Base-by-base conservation (phyloP, 2,329 filamentous ascomycete species). In the Cladosporium velox region DNA sequence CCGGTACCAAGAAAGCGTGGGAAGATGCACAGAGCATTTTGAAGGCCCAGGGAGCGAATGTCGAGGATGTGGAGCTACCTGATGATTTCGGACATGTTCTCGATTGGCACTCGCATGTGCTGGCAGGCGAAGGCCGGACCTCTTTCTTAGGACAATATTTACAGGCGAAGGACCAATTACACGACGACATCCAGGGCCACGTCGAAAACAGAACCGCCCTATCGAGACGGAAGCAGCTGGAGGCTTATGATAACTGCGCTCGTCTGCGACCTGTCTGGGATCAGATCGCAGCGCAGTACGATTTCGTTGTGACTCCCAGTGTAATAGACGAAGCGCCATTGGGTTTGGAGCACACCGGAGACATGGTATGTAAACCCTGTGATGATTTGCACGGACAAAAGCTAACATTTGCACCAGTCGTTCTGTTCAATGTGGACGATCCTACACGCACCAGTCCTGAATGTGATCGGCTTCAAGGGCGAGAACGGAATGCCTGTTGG, bases 371-470 rank as follows among this genome's bases (percentile, higher is more conserved):
- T 74, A 2, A 21, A 14, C 14, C 15, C 11, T 18, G 24, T 3
- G 11, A 0, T 15, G 2, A n/a, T 8, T 18, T 54, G 14, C 6
- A 34, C 14, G 15, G 1, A 3, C 14, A 2, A 4, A 8, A 32
- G 51, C 61, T 64, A 32, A 64, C 38, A 4, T 4, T 18, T 1
- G 5, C 30, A 6, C 7, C 28, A 75, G 70, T 70, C 67, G 4
- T 76, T 76, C 65, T 76, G 75, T 67, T 67, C 69, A 5, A 67
- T 70, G 60, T 72, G 71, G 68, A 73, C 71, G 68, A 77, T 76
- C 5, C 75, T 90, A 18, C 88, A 90, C 68, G 84, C 81, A 0
- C 88, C 88, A 0, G 85, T 87, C 0, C 75, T 90, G n/a, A 90
- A 90, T 66, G 75, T 90, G 0, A 87, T 87, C 0, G 88, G 87